phyloP scores from a whole-genome alignment of 768 basidiomycete genomes.

The Boletus rubescentipes region DNA sequence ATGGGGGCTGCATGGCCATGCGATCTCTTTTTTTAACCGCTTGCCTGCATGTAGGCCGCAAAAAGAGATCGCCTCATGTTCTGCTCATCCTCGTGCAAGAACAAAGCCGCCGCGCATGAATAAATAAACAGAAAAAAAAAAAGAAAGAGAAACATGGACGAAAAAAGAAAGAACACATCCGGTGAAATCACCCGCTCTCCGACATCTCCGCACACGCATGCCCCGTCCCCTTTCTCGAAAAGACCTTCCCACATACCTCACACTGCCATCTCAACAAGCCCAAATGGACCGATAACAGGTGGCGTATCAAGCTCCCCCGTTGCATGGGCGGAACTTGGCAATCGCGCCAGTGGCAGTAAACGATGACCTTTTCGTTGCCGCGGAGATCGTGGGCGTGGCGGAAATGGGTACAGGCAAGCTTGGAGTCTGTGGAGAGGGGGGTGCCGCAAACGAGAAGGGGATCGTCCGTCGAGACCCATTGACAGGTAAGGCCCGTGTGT shows the following conservation, averaged over 20 bases:
- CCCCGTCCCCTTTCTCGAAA: conserved; percentile 17
- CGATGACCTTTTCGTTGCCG: conserved; percentile 16
- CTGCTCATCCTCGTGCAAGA: no score
- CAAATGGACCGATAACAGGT: conserved; percentile 20
- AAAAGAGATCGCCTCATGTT: no score
- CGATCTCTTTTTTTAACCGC: background rate
- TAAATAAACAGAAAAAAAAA: background rate
- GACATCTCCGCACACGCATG: conserved; percentile 6
- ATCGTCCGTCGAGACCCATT: conserved; percentile 6
- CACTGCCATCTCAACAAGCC: conserved; percentile 14
- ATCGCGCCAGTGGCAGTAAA: conserved; percentile 13
- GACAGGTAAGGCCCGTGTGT: conserved; percentile 2
- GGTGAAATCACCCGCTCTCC: background rate
- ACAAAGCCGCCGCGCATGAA: background rate
- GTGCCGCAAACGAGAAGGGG: conserved; percentile 1
- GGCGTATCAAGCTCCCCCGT: conserved; percentile 19
- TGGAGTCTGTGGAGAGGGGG: conserved; percentile 1
- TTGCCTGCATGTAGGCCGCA: background rate
- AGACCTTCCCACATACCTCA: conserved; percentile 8
- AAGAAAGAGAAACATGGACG: no score
- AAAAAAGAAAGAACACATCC: background rate
- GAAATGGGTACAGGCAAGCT: conserved; percentile 8
- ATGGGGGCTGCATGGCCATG: background rate
- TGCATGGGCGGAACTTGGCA: conserved; percentile 17
- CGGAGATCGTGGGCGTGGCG: conserved; percentile 12